Evolutionary conservation across 1,284 basidiomycete species (phyloP).

Genomic region (Sanghuangporus weigelae): DNA sequence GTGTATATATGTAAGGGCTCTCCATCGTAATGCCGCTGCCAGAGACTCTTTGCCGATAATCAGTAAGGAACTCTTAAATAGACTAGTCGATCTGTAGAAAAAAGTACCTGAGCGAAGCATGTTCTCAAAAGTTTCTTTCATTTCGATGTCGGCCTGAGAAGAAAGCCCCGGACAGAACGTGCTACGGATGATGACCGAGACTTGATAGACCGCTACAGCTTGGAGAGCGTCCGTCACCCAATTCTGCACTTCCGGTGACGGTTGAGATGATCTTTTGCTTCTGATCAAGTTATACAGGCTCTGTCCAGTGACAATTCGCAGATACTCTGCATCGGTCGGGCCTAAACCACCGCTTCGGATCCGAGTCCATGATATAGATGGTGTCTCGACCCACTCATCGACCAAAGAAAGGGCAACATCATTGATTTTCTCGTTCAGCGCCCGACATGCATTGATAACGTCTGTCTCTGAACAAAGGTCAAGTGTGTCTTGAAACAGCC

Average conservation of each 20-base stretch:
- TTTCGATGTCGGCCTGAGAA: not conserved
- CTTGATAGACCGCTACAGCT: not conserved
- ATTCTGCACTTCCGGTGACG: not conserved
- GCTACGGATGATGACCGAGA: not conserved
- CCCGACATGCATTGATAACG: constrained; percentile 2
- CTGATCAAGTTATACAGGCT: not conserved
- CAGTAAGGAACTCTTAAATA: not conserved
- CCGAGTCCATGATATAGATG: not conserved
- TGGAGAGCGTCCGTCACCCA: not conserved
- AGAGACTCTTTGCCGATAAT: not conserved
- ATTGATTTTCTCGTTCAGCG: not conserved
- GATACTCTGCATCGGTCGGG: not conserved
- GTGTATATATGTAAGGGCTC: not conserved
- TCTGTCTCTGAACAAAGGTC: constrained; percentile 11
- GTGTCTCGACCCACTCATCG: not conserved
- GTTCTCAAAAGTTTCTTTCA: not conserved
- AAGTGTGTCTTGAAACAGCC: not conserved
- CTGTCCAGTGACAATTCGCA: not conserved
- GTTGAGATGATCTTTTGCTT: not conserved
- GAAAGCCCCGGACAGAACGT: not conserved
- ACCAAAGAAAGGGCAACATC: not conserved
- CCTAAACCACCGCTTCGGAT: not conserved
- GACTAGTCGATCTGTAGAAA: not conserved
- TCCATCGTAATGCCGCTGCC: constrained; percentile 1
- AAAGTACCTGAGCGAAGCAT: not conserved